These are phyloP conservation scores for Anisodus tanguticus DNA, from an alignment of 257 asterid genomes.

Conservation along the genomic window DNA sequence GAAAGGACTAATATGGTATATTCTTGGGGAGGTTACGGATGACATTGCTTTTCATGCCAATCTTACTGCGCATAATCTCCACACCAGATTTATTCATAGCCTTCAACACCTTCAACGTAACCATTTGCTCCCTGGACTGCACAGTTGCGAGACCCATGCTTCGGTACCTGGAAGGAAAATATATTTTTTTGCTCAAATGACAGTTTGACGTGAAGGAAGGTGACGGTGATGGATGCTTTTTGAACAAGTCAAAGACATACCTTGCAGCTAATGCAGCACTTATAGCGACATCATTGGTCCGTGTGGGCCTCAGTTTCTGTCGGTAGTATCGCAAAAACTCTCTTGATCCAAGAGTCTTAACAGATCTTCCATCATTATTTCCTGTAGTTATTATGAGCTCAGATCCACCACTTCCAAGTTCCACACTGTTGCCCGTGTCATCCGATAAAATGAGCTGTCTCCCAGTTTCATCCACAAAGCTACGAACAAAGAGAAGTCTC, in stretches of 20 bases:
- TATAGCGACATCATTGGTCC: constrained; percentile 53
- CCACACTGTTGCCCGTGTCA: constrained; percentile 52
- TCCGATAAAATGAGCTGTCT: constrained; percentile 63
- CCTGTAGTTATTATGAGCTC: constrained; percentile 70
- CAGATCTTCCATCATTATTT: constrained; percentile 42
- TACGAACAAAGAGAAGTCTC: constrained; percentile 17
- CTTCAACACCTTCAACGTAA: constrained; percentile 78
- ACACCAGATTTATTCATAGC: constrained; percentile 72
- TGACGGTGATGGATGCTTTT: background rate
- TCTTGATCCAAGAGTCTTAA: constrained; percentile 90
- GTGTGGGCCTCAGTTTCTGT: constrained; percentile 83
- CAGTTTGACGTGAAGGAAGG: background rate
- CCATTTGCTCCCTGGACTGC: constrained; percentile 71
- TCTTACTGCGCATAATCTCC: constrained; percentile 83
- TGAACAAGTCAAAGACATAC: constrained; percentile 42
- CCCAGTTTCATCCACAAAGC: constrained; percentile 73
- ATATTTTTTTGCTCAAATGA: background rate
- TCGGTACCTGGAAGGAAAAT: constrained; percentile 58
- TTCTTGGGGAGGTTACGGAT: constrained; percentile 93
- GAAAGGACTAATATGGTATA: constrained; percentile 55
- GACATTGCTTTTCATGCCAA: constrained; percentile 89
- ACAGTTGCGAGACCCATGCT: constrained; percentile 92
- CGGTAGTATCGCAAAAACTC: constrained; percentile 88
- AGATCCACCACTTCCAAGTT: constrained; percentile 78
- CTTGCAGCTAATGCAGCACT: constrained; percentile 68